phyloP scores from a whole-genome alignment of 176 grass and related monocot genomes.

The Triticum monococcum region DNA sequence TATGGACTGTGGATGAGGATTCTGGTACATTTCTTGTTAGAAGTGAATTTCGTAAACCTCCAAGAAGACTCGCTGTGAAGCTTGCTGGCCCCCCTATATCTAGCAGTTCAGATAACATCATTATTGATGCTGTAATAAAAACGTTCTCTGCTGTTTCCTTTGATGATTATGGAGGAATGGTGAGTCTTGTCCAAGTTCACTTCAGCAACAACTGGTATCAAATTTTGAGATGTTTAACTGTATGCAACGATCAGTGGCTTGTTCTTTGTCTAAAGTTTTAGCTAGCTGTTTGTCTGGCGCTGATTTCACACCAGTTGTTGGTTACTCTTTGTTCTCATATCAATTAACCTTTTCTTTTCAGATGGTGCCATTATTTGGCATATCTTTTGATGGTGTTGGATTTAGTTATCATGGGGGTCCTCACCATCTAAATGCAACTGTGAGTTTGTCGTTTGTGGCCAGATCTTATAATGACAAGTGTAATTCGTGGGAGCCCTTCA shows the following conservation, averaged over 20 bases:
- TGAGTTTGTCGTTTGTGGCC: constrained; percentile 72
- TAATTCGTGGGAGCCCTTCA: constrained; percentile 89
- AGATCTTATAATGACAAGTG: constrained; percentile 94
- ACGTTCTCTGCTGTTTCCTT: constrained; percentile 83
- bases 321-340: constrained; percentile 14
- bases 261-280: neutral
- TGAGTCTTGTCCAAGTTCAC: constrained; percentile 41
- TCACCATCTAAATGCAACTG: constrained; percentile 78
- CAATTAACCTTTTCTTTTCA: constrained; percentile 39
- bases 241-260: neutral
- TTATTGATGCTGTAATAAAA: constrained; percentile 85
- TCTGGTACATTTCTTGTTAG: constrained; percentile 90
- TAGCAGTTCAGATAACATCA: constrained; percentile 65
- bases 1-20: constrained; percentile 80
- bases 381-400: constrained; percentile 70
- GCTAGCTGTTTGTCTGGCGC: constrained; percentile 17
- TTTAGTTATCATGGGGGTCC: constrained; percentile 77
- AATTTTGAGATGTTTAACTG: constrained; percentile 6
- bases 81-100: constrained; percentile 60
- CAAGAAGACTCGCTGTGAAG: constrained; percentile 78
- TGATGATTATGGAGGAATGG: constrained; percentile 97
- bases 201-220: constrained; percentile 7
- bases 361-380: constrained; percentile 92
- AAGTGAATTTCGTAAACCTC: constrained; percentile 76
- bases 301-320: constrained; percentile 10